Evolutionary conservation across 805 yeast species (phyloP).

Genomic region (Spathaspora hagerdaliae): DNA sequence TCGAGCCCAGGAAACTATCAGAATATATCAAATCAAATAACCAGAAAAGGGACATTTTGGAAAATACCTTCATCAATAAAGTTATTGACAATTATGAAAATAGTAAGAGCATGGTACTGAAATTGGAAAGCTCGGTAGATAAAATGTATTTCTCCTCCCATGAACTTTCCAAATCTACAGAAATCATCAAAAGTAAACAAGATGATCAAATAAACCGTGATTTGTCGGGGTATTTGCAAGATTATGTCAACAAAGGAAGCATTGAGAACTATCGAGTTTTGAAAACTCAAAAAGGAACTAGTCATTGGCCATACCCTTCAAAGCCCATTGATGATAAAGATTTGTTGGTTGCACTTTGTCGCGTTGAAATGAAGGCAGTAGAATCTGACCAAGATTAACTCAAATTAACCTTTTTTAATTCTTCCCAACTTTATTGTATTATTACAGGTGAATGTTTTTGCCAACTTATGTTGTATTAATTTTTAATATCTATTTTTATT

Average conservation of each 20-base stretch:
- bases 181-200: constrained; percentile 18
- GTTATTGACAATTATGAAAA: constrained; percentile 10
- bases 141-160: constrained; percentile 30
- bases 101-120: constrained; percentile 10
- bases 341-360: constrained; percentile 18
- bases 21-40: constrained; percentile 14
- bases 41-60: constrained; percentile 9
- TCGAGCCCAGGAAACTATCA: constrained; percentile 14
- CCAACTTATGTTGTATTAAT: too few species aligned
- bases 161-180: constrained; percentile 21
- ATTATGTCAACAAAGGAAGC: constrained; percentile 16
- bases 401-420: too few species aligned
- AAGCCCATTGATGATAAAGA: constrained; percentile 14
- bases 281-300: neutral
- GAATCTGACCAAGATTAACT: neutral
- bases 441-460: too few species aligned
- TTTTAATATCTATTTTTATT: too few species aligned
- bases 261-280: constrained; percentile 7
- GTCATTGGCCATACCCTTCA: constrained; percentile 16
- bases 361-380: constrained; percentile 10
- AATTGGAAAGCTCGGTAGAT: constrained; percentile 32
- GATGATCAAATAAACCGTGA: constrained; percentile 13
- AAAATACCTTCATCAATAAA: constrained; percentile 11
- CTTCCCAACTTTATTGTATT: too few species aligned
- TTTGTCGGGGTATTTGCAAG: constrained; percentile 10